These are phyloP conservation scores for Lecanicillium sp. DNA, from an alignment of 2,329 filamentous ascomycete genomes.

Conservation along the genomic window DNA sequence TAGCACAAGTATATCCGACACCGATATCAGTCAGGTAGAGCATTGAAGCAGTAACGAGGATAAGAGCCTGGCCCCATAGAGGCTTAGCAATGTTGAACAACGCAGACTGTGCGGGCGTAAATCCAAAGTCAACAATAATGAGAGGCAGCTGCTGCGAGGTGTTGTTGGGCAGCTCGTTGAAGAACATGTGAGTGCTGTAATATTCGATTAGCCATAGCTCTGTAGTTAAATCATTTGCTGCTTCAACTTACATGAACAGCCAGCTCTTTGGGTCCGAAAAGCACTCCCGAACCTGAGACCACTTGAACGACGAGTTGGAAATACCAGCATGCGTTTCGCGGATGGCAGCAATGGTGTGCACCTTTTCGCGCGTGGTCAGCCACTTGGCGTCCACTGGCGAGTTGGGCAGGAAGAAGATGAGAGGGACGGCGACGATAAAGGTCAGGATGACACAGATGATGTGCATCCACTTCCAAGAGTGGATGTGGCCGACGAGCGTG, in stretches of 20 bases:
- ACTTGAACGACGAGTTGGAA: constrained; percentile 16
- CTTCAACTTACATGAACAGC: constrained; percentile 11
- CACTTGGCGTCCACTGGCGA: constrained; percentile 14
- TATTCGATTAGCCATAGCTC: too few relatives aligned
- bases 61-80: constrained; percentile 13
- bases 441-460: constrained; percentile 47
- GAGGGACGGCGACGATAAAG: constrained; percentile 34
- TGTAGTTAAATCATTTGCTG: not conserved
- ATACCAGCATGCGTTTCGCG: constrained; percentile 14
- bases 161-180: constrained; percentile 18
- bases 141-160: constrained; percentile 17
- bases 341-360: constrained; percentile 14
- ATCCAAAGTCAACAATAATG: constrained; percentile 16
- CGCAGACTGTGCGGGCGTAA: constrained; percentile 16
- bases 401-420: constrained; percentile 14
- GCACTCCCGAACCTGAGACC: constrained; percentile 15
- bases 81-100: constrained; percentile 18
- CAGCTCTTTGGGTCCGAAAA: constrained; percentile 16
- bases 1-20: constrained; percentile 17
- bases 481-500: constrained; percentile 11
- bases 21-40: constrained; percentile 14
- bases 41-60: constrained; percentile 14
- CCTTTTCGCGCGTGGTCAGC: constrained; percentile 13
- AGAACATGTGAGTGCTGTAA: constrained; percentile 18
- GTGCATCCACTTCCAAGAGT: constrained; percentile 41